Evolutionary conservation across 2,329 filamentous ascomycete genomes (phyloP), one percentile per base, ranked within the genome.

Genomic region (Cladosporium velox): DNA sequence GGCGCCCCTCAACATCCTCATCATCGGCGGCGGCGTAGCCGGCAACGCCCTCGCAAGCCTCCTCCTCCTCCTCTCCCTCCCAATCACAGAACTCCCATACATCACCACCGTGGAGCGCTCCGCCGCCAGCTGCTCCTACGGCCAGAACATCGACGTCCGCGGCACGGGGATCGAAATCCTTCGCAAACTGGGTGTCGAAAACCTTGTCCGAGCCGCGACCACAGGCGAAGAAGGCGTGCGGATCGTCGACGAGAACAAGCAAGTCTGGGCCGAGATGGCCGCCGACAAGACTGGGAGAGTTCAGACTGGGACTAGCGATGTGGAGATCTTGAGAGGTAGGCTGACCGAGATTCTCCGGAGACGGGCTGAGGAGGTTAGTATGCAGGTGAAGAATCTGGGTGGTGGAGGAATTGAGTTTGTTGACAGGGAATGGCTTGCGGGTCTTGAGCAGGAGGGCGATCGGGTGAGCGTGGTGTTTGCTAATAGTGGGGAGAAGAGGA

Each of bases 101-200:
- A 72, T 77, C 63, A 77, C 75, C 2, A 70, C 76, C 30, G 57
- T 77, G 28, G 75, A 77, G 66, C 70, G 72, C 15, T 44, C 70
- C 30, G 21, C 65, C 2, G 32, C 64, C n/a, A 64, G 67, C 41
- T 57, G 66, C 10, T 59, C 65, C 30, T 59, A 73, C 55, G 75
- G 75, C 47, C 75, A 77, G 61, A 76, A 75, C 68, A 72, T 77
- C 61, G 75, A 77, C 61, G 70, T 77, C 26, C 73, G 75, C 21
- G 73, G 72, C 51, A 68, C 70, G 11, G 75, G 74, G 4, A 63
- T 73, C 14, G 66, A 67, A 1, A 66, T 76, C 12, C 71, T 75
- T 10, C 70, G 68, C 2, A 73, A 72, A 32, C 69, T 76, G 15
- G 75, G 74, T 2, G 66, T 77, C 4, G 72, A 74, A 64, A 51